Percentiles rank a stretch among this genome's conserved stretches.
Conservation (phyloP, 805 yeast genomes). For the Blastobotrys robertii region DNA sequence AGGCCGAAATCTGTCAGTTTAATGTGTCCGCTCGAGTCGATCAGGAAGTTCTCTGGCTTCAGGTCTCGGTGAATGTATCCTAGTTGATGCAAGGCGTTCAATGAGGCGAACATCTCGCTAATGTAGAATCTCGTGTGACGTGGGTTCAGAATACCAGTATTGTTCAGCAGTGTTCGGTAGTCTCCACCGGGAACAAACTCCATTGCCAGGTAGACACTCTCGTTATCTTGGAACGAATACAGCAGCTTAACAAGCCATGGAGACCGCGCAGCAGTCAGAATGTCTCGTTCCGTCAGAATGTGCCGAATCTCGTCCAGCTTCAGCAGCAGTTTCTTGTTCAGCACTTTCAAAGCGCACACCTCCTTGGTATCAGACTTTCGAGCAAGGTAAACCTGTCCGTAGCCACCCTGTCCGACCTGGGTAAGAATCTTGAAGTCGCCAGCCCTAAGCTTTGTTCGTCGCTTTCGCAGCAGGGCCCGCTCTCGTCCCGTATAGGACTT, state of each 20-base stretch:
- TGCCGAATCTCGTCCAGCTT: conserved; percentile 94
- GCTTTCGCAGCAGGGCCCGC: conserved; percentile 70
- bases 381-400: conserved; percentile 97
- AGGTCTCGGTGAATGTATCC: conserved; percentile 96
- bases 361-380: conserved; percentile 89
- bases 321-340: conserved; percentile 75
- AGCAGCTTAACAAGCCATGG: conserved; percentile 92
- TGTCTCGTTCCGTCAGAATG: conserved; percentile 92
- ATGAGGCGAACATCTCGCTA: conserved; percentile 93
- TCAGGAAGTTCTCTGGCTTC: conserved; percentile 88
- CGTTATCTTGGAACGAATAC: conserved; percentile 91
- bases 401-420: conserved; percentile 99
- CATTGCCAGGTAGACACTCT: conserved; percentile 90
- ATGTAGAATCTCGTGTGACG: conserved; percentile 93
- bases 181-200: conserved; percentile 99
- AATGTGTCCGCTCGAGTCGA: conserved; percentile 84
- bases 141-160: conserved; percentile 86
- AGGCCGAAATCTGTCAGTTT: conserved; percentile 93
- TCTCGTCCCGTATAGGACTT: conserved; percentile 74
- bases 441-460: conserved; percentile 85
- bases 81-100: conserved; percentile 84
- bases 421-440: conserved; percentile 95
- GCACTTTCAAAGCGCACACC: conserved; percentile 87
- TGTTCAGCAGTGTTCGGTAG: conserved; percentile 85
- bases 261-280: conserved; percentile 86